Evolutionary conservation across 768 basidiomycete species (phyloP), one percentile per base, ranked within the genome.

Genomic region (Leccinum longicurvipes): DNA sequence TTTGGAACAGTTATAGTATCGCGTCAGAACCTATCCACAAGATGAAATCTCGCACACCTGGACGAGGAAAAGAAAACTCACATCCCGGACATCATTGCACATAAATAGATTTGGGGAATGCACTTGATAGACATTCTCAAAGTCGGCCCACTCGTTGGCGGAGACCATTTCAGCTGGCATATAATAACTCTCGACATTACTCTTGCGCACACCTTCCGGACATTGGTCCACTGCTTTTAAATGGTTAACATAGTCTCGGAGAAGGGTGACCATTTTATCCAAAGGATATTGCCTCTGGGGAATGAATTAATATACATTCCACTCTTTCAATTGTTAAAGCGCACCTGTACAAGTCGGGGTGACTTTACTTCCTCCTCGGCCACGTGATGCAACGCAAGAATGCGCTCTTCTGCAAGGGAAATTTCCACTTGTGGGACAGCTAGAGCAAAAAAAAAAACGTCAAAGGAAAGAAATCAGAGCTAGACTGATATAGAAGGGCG

Each of bases 111-210:
- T 87, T 1, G 93, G 94, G 58, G 83, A 88, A 71, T 97, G 93
- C 15, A 93, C 80, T 65, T 96, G 91, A 66, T 94, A 92, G 24
- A 94, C 92, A 63, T 95, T 90, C 66, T 90, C 87, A 72, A 96
- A 98, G 57, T 85, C 82, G 2, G 80, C 81, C 88, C 84, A 87
- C 63, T 91, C 89, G 23, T 82, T 76, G 25, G 84, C 76, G 11
- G 85, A 83, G 31, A 87, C 79, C 44, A 82, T 79, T 62, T 87
- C 85, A 12, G 84, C 77, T 28, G 87, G 85, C 72, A 89, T 82
- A 54, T 83, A 79, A 61, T 88, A 87, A 51, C 74, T 81, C 52
- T 78, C 73, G 11, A 69, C 64, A 28, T 73, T 72, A 42, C 69
- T 73, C 58, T 70, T 67, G 50, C 65, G 67, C 27, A 59, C 50